These are phyloP conservation scores for Pythium dissimile DNA, from an alignment of 352 stramenopile genomes.

Conservation along the genomic window DNA sequence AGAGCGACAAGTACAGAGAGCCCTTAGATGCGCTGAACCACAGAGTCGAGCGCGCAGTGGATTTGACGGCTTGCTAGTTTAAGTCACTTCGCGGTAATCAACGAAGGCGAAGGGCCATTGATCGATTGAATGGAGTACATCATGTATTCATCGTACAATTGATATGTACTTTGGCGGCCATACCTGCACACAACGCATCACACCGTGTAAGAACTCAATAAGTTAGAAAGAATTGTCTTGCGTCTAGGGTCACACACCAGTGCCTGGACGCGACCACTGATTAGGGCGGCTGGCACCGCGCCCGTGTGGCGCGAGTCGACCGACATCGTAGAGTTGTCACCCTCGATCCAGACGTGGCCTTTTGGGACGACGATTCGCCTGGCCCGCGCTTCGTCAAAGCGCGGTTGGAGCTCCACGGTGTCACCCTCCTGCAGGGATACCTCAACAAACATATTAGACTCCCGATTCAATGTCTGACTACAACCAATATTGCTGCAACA, in stretches of 20 bases:
- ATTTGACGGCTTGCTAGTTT: too few species aligned
- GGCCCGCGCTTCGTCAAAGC: constrained; percentile 51
- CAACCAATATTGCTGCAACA: too few species aligned
- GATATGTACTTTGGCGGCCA: constrained; percentile 17
- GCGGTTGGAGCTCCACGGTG: constrained; percentile 71
- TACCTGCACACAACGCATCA: constrained; percentile 2
- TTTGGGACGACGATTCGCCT: constrained; percentile 82
- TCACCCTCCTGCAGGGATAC: constrained; percentile 59
- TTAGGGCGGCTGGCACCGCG: constrained; percentile 83
- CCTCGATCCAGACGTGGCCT: constrained; percentile 96
- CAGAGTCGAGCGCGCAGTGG: too few species aligned
- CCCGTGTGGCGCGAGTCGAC: constrained; percentile 94
- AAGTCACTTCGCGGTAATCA: too few species aligned
- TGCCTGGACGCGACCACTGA: constrained; percentile 63
- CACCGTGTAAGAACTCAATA: too few species aligned
- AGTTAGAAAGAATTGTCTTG: background rate
- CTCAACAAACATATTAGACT: background rate
- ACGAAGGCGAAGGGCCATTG: too few species aligned
- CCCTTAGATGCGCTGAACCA: too few species aligned
- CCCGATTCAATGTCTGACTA: background rate
- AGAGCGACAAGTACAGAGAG: too few species aligned
- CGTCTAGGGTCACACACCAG: constrained; percentile 46
- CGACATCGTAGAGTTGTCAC: constrained; percentile 94
- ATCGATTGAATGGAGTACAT: background rate
- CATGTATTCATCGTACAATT: constrained; percentile 21